Base-by-base conservation (phyloP, 331 rosid genomes). In the Ulmus americana region DNA sequence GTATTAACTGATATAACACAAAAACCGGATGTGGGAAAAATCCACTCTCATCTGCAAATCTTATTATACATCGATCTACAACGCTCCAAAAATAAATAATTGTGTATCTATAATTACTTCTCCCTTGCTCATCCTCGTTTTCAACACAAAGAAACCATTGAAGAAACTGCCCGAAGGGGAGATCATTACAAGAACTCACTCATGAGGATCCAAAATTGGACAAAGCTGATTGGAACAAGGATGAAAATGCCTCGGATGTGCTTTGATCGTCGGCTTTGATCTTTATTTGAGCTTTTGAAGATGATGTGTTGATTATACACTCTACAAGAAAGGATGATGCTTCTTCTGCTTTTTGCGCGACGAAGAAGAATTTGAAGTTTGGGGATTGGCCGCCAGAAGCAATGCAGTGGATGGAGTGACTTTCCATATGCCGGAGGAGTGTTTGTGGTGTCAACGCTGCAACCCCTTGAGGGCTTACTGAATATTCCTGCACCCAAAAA, bases 331-430 rank as follows among this genome's bases (percentile, higher is more conserved):
- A 94, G 44, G 77, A 65, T 4, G 96, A 84, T 12, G 84, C 61
- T 67, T 73, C 88, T 71, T 85, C 92, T 18, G 83, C 95, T 57
- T 94, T 85, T 53, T 90, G 97, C n/a, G 95, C 96, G 64, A 87
- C 90, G 96, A 94, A 94, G 72, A 94, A 94, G 86, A 85, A 90
- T 81, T 94, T 94, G 72, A 82, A 85, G 85, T 84, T 84, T 6
- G 99, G 96, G 69, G 97, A 55, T 77, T 85, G 95, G 22, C 99
- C 97, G 3, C 99, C 97, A 8, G 97, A 87, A 14, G 99, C 99
- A 56, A 90, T 90, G 85, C 95, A 90, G 41, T 90, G 95, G 75
- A 94, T 81, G 14, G 84, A 83, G 70, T 85, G 90, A 68, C 78
- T 80, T 78, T 87, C 95, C 99, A 94, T 94, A 79, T 94, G 92